Evolutionary conservation across 805 yeast genomes (phyloP).

Genomic region (Metschnikowia proteae): DNA sequence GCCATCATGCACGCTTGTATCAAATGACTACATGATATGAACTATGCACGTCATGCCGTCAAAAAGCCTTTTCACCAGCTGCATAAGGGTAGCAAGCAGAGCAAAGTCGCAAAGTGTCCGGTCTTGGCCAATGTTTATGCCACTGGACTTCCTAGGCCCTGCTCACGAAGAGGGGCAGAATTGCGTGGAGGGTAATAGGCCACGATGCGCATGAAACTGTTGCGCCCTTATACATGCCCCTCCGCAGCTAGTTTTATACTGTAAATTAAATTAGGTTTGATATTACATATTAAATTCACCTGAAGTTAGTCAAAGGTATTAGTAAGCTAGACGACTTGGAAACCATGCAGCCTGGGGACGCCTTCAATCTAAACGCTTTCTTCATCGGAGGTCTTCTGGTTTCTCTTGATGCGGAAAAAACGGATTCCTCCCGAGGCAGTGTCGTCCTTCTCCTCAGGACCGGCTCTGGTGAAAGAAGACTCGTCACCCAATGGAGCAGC

Average conservation of each 20-base stretch:
- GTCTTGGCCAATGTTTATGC: background rate
- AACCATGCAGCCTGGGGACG: background rate
- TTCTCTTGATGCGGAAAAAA: slow-evolving; percentile 69
- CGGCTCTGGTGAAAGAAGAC: slow-evolving; percentile 41
- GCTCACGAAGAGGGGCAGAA: background rate
- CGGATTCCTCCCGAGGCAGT: slow-evolving; percentile 57
- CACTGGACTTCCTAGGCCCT: background rate
- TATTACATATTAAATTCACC: slow-evolving; percentile 3
- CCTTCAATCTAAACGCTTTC: slow-evolving; percentile 34
- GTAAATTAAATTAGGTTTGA: background rate
- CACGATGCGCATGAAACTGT: background rate
- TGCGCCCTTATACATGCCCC: background rate
- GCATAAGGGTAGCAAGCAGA: background rate
- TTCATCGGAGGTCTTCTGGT: slow-evolving; percentile 41
- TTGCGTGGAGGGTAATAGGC: background rate
- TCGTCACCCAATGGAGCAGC: slow-evolving; percentile 35
- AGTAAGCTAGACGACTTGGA: background rate
- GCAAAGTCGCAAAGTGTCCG: background rate
- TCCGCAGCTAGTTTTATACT: background rate
- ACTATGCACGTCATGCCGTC: background rate
- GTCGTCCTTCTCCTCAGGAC: slow-evolving; percentile 35
- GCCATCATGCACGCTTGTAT: background rate
- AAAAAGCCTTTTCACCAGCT: background rate
- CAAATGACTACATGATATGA: background rate
- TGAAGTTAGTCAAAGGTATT: background rate